Conservation (phyloP, 1,284 basidiomycete species). For the Inonotus hispidus region DNA sequence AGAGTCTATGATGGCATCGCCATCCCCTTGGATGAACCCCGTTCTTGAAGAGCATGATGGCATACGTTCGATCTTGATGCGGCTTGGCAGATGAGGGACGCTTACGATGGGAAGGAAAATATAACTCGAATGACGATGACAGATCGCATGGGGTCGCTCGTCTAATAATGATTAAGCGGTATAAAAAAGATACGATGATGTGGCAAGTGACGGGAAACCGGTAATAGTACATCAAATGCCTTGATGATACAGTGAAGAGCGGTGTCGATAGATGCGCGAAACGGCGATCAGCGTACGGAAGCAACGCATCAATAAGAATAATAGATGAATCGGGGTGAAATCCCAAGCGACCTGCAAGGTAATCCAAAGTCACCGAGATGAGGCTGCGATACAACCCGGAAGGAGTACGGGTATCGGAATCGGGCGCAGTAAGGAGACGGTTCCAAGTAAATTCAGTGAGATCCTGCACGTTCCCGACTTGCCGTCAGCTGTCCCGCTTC, state of each 20-base stretch:
- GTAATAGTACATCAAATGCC: conserved; percentile 9
- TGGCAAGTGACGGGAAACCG: neutral
- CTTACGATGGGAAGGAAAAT: neutral
- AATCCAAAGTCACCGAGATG: neutral
- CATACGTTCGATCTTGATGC: neutral
- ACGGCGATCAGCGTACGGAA: neutral
- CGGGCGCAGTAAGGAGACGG: neutral
- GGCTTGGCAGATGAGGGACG: neutral
- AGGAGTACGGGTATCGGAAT: neutral
- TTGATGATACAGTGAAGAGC: conserved; percentile 4
- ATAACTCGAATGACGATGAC: neutral
- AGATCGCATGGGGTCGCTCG: neutral
- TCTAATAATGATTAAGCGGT: neutral
- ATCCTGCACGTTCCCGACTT: conserved; percentile 6
- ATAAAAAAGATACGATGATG: conserved; percentile 1
- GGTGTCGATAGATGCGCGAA: neutral
- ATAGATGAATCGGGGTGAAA: neutral
- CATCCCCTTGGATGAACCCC: neutral
- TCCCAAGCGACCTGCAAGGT: no score
- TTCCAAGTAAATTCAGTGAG: neutral
- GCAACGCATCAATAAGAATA: neutral
- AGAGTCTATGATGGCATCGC: neutral
- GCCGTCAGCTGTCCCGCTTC: neutral
- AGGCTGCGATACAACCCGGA: neutral
- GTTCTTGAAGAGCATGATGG: neutral